Evolutionary conservation across 257 asterid genomes (phyloP).

Genomic region (Solanum rostratum): DNA sequence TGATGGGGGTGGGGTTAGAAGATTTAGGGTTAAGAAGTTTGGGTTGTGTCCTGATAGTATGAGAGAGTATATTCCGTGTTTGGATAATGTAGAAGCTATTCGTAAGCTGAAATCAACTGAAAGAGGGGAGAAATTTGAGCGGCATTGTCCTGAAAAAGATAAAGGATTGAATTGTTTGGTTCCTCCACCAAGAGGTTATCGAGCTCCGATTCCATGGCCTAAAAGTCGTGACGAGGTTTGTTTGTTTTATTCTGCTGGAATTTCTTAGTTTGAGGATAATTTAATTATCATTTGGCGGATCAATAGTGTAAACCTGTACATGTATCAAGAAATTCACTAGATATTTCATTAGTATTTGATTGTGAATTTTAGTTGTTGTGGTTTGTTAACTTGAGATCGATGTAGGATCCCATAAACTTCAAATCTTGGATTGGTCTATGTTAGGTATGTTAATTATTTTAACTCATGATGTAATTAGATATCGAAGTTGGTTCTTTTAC

Average conservation of each 20-base stretch:
- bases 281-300: not conserved
- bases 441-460: not conserved
- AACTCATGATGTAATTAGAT: not conserved
- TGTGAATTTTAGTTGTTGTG: not conserved
- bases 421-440: not conserved
- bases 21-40: constrained; percentile 49
- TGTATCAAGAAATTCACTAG: not conserved
- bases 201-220: constrained; percentile 79
- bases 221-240: constrained; percentile 84
- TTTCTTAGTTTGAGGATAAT: not conserved
- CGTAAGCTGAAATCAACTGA: constrained; percentile 45
- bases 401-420: not conserved
- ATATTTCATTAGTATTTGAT: not conserved
- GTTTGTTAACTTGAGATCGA: not conserved
- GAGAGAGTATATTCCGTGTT: constrained; percentile 89
- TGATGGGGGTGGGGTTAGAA: constrained; percentile 8
- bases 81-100: constrained; percentile 77
- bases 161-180: constrained; percentile 64
- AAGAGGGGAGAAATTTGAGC: constrained; percentile 74
- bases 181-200: constrained; percentile 83
- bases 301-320: not conserved
- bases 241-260: not conserved
- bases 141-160: constrained; percentile 78
- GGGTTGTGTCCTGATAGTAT: constrained; percentile 43
- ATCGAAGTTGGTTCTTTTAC: not conserved